Evolutionary conservation across 2,329 filamentous ascomycete genomes (phyloP), one percentile per base, ranked within the genome.

Genomic region (Colletotrichum truncatum): DNA sequence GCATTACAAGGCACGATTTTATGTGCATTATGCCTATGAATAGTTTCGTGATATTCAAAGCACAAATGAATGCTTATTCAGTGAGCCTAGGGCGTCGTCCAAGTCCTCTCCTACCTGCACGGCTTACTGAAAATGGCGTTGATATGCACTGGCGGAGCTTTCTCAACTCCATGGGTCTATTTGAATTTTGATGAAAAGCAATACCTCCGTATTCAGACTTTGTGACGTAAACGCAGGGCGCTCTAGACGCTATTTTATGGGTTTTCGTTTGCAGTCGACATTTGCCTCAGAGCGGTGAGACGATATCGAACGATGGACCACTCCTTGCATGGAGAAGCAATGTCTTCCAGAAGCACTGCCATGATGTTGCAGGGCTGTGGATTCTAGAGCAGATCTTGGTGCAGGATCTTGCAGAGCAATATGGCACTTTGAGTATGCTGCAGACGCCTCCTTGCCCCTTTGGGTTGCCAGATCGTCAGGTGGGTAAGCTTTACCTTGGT

Each of bases 361-460:
- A 54, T 26, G 48, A 11, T 32, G 46, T 39, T 39, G 26, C 46
- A 43, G 34, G 45, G 10, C 46, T 23, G 23, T 21, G 28, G 41
- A 38, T 25, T 8, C 10, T 26, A n/a, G 49, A 14, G 39, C 51
- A 65, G 62, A 65, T 65, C 23, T 26, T 34, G 36, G 18, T 62
- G 62, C 62, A 65, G 62, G 57, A 65, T 65, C 62, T 65, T 41
- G 62, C 62, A 62, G 48, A 36, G 14, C 12, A 32, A 55, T 38
- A 25, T 25, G 39, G 18, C n/a, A 16, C 39, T 18, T 38, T 4
- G 6, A 32, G 21, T 34, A 41, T 30, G 28, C 23, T 49, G 32
- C 21, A 18, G 11, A 48, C 30, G 14, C 56, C 34, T 41, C n/a
- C 43, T 10, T 23, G 41, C 25, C 25, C 26, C n/a, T 41, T 28